phyloP scores from a whole-genome alignment of 495 filamentous ascomycete genomes.

The Penicillium tannophilum region DNA sequence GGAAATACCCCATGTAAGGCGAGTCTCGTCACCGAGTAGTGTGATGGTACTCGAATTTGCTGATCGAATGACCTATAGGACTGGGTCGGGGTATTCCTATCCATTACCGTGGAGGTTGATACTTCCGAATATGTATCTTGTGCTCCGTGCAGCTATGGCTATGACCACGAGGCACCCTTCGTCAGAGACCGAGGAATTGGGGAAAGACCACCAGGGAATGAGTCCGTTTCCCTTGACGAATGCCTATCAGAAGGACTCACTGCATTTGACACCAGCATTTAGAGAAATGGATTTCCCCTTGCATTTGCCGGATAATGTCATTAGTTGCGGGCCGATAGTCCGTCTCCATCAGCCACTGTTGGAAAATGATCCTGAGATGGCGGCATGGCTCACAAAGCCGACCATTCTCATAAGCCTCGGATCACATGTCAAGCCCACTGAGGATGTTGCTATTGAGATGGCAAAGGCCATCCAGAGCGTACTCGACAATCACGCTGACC shows the following conservation, averaged over 20 bases:
- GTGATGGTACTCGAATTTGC: too few species aligned
- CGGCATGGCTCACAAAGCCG: slow-evolving; percentile 46
- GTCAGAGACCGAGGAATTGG: slow-evolving; percentile 24
- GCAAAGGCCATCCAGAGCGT: slow-evolving; percentile 37
- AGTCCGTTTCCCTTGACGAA: slow-evolving; percentile 34
- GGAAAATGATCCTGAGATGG: slow-evolving; percentile 44
- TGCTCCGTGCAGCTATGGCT: slow-evolving; percentile 16
- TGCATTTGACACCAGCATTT: slow-evolving; percentile 40
- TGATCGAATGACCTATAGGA: slow-evolving; percentile 23
- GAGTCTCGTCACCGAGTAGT: too few species aligned
- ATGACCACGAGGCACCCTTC: slow-evolving; percentile 23
- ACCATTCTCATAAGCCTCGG: slow-evolving; percentile 56
- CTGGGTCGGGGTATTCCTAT: slow-evolving; percentile 49
- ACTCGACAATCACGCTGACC: slow-evolving; percentile 26
- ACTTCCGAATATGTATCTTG: slow-evolving; percentile 39
- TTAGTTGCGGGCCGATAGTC: slow-evolving; percentile 51
- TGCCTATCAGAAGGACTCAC: slow-evolving; percentile 36
- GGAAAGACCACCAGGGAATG: slow-evolving; percentile 29
- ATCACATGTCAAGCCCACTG: slow-evolving; percentile 39
- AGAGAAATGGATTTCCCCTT: slow-evolving; percentile 49
- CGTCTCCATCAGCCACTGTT: slow-evolving; percentile 34
- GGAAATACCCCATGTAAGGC: slow-evolving; percentile 48
- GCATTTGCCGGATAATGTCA: slow-evolving; percentile 43
- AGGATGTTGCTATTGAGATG: slow-evolving; percentile 39
- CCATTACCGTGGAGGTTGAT: slow-evolving; percentile 46